Evolutionary conservation across 208 protist genomes (phyloP).

Genomic region (Trypanosoma scelopori): DNA sequence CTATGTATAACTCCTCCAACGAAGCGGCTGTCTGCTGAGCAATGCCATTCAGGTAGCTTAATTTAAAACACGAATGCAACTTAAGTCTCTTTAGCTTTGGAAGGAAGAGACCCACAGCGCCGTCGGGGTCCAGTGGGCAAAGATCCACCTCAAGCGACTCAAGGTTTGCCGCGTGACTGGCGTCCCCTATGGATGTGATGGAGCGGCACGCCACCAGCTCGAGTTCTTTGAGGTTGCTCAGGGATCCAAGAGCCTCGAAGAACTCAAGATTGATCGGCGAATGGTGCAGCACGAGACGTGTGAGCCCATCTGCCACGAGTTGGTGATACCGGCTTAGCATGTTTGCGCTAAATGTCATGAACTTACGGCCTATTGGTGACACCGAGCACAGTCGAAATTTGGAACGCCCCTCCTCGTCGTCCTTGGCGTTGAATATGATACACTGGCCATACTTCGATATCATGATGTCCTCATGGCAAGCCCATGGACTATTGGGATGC

Average conservation of each 20-base stretch:
- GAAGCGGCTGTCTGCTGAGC: slow-evolving; percentile 48
- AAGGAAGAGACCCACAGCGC: slow-evolving; percentile 54
- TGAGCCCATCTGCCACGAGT: slow-evolving; percentile 69
- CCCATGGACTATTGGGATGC: slow-evolving; percentile 61
- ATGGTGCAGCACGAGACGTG: slow-evolving; percentile 67
- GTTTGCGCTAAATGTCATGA: slow-evolving; percentile 62
- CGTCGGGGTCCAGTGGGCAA: slow-evolving; percentile 69
- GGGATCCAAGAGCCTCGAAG: slow-evolving; percentile 56
- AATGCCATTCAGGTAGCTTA: slow-evolving; percentile 71
- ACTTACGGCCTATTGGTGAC: slow-evolving; percentile 77
- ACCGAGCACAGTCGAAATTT: slow-evolving; percentile 67
- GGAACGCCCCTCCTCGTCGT: slow-evolving; percentile 60
- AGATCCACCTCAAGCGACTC: slow-evolving; percentile 65
- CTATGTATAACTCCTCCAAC: slow-evolving; percentile 65
- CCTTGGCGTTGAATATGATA: slow-evolving; percentile 78
- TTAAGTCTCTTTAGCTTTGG: slow-evolving; percentile 55
- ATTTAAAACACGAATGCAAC: slow-evolving; percentile 66
- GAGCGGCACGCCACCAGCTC: slow-evolving; percentile 76
- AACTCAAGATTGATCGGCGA: slow-evolving; percentile 63
- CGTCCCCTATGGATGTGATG: slow-evolving; percentile 57
- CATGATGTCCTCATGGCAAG: slow-evolving; percentile 67
- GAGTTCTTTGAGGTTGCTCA: slow-evolving; percentile 57
- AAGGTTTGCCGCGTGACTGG: slow-evolving; percentile 46
- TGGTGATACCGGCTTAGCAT: slow-evolving; percentile 67
- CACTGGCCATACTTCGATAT: slow-evolving; percentile 79